Evolutionary conservation across 306 rosid species (phyloP).

Genomic region (Dalbergia cultrata): DNA sequence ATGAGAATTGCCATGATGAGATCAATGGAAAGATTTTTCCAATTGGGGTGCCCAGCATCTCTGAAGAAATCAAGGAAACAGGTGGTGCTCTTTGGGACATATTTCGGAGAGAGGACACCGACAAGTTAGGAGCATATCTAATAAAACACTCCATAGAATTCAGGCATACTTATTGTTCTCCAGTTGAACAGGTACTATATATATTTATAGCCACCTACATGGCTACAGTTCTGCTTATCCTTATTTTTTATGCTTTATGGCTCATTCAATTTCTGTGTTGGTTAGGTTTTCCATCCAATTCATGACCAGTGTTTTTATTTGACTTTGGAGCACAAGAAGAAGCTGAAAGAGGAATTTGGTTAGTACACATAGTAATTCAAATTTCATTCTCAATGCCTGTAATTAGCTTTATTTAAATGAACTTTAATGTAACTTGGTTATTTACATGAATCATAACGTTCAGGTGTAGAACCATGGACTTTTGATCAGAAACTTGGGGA

Average conservation of each 20-base stretch:
- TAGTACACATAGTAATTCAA: slow-evolving; percentile 39
- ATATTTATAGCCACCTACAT: background rate
- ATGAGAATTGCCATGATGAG: slow-evolving; percentile 36
- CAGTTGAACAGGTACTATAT: slow-evolving; percentile 68
- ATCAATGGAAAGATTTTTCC: slow-evolving; percentile 35
- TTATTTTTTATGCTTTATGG: slow-evolving; percentile 23
- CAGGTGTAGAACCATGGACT: slow-evolving; percentile 86
- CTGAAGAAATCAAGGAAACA: slow-evolving; percentile 43
- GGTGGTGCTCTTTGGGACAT: slow-evolving; percentile 89
- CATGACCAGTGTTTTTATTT: slow-evolving; percentile 86
- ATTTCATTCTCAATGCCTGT: slow-evolving; percentile 12
- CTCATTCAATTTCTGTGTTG: slow-evolving; percentile 30
- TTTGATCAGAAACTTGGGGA: slow-evolving; percentile 82
- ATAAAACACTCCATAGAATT: slow-evolving; percentile 73
- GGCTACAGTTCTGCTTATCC: slow-evolving; percentile 15
- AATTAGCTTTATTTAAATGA: background rate
- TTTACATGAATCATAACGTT: slow-evolving; percentile 10
- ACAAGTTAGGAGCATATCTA: slow-evolving; percentile 72
- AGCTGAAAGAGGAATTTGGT: slow-evolving; percentile 81
- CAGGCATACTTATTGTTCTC: slow-evolving; percentile 75
- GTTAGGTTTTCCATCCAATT: slow-evolving; percentile 81
- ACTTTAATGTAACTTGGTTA: background rate
- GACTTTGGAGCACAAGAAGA: slow-evolving; percentile 72
- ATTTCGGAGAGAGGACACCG: slow-evolving; percentile 82
- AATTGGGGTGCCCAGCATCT: slow-evolving; percentile 32